These are phyloP conservation scores for Penicillium soppii DNA, from an alignment of 495 filamentous ascomycete genomes.

Conservation along the genomic window DNA sequence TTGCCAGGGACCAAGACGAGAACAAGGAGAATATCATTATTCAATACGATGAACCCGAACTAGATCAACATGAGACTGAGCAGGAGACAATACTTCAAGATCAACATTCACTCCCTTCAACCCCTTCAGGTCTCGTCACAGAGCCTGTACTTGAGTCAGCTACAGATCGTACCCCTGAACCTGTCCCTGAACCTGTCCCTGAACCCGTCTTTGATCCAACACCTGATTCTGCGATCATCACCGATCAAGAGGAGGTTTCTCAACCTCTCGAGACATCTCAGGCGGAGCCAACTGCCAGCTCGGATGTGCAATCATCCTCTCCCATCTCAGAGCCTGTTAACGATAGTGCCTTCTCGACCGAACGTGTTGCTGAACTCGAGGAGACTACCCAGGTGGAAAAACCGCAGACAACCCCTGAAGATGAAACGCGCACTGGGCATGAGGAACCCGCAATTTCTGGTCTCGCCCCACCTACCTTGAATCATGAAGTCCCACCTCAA, in stretches of 20 bases:
- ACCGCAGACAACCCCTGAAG: slow-evolving; percentile 21
- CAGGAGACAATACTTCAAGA: background rate
- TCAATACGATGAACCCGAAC: slow-evolving; percentile 3
- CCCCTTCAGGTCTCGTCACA: background rate
- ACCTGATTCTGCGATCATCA: background rate
- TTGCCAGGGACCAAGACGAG: slow-evolving; percentile 10
- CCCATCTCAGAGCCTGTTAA: slow-evolving; percentile 12
- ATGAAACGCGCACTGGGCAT: slow-evolving; percentile 27
- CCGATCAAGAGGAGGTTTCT: background rate
- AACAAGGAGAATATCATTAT: slow-evolving; percentile 36
- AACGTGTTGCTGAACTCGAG: slow-evolving; percentile 4
- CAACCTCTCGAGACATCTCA: slow-evolving; percentile 10
- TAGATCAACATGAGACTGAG: slow-evolving; percentile 3
- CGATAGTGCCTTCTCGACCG: slow-evolving; percentile 13
- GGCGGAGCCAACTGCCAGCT: slow-evolving; percentile 20
- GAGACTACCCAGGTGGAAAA: slow-evolving; percentile 19
- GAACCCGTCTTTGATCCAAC: background rate
- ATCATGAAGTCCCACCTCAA: slow-evolving; percentile 33
- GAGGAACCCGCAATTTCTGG: slow-evolving; percentile 24
- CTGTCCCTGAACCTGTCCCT: background rate
- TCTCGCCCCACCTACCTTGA: slow-evolving; percentile 36
- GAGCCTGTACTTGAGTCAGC: slow-evolving; percentile 1
- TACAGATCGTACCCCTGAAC: slow-evolving; percentile 5
- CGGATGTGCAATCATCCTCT: slow-evolving; percentile 19
- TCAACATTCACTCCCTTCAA: slow-evolving; percentile 1